Evolutionary conservation across 495 filamentous ascomycete genomes (phyloP).

Genomic region (Amniculicola lignicola): DNA sequence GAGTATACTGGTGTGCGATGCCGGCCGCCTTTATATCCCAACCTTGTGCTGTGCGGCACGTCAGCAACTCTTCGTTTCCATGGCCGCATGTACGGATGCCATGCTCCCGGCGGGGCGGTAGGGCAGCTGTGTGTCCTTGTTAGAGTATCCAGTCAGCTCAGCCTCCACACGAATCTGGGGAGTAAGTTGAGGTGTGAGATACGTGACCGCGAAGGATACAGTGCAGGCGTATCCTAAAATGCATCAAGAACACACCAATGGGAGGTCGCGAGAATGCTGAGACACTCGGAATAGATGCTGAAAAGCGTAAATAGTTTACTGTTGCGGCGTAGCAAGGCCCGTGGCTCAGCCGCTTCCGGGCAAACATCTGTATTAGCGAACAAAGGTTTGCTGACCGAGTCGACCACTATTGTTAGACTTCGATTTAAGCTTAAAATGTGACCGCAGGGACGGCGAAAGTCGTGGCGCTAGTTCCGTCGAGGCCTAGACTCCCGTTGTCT

Average conservation of each 20-base stretch:
- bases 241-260: neutral
- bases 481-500: no score
- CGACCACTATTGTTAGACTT: slow-evolving; percentile 10
- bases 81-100: neutral
- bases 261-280: neutral
- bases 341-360: neutral
- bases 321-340: neutral
- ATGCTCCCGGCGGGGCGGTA: no score
- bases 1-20: neutral
- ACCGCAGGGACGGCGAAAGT: no score
- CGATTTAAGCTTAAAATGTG: slow-evolving; percentile 28
- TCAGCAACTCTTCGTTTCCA: neutral
- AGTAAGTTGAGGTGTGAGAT: neutral
- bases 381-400: slow-evolving; percentile 1
- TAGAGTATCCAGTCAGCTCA: no score
- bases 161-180: no score
- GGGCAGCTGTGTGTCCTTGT: no score
- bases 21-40: neutral
- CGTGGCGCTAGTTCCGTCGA: no score
- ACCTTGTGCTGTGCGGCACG: neutral
- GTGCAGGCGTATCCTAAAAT: no score
- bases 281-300: neutral
- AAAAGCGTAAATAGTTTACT: no score
- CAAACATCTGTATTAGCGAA: slow-evolving; percentile 4
- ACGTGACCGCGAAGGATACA: neutral